A percentile compares a stretch with the other conserved stretches of the same genome.
phyloP scores from a whole-genome alignment of 2,329 filamentous ascomycete genomes.

The Aspergillus quadricinctus region DNA sequence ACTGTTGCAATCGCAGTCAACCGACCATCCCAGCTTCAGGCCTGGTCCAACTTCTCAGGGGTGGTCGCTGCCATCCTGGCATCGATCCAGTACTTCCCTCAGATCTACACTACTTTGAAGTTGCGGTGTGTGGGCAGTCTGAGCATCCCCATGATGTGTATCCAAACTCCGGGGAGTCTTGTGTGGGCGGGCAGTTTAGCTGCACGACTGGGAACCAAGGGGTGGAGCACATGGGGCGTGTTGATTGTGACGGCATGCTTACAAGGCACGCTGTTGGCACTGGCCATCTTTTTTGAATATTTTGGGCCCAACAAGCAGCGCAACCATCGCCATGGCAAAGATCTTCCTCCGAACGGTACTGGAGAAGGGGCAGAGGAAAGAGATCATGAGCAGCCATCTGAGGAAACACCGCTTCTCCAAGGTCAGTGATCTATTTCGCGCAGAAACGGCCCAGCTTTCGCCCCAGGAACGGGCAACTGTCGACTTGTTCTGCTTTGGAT shows the following conservation, averaged over 20 bases:
- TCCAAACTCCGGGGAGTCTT: constrained; percentile 90
- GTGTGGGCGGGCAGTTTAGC: constrained; percentile 84
- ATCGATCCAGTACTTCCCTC: constrained; percentile 86
- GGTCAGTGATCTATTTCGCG: constrained; percentile 16
- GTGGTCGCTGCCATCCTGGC: constrained; percentile 74
- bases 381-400: constrained; percentile 21
- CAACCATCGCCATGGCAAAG: constrained; percentile 17
- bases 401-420: constrained; percentile 34
- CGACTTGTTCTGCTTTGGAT: neutral
- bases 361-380: constrained; percentile 10
- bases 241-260: constrained; percentile 80
- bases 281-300: constrained; percentile 71
- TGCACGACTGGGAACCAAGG: constrained; percentile 69
- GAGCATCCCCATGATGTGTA: constrained; percentile 96
- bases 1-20: constrained; percentile 64
- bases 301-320: constrained; percentile 44
- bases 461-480: neutral
- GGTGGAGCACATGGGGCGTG: constrained; percentile 95
- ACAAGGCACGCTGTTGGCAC: constrained; percentile 73
- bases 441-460: neutral
- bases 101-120: constrained; percentile 86
- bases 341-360: constrained; percentile 7
- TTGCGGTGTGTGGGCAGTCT: constrained; percentile 84
- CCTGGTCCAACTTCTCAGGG: constrained; percentile 83
- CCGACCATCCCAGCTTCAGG: constrained; percentile 59